These are phyloP conservation scores for Kluyveromyces nonfermentans DNA, from an alignment of 805 yeast genomes.

Conservation along the genomic window DNA sequence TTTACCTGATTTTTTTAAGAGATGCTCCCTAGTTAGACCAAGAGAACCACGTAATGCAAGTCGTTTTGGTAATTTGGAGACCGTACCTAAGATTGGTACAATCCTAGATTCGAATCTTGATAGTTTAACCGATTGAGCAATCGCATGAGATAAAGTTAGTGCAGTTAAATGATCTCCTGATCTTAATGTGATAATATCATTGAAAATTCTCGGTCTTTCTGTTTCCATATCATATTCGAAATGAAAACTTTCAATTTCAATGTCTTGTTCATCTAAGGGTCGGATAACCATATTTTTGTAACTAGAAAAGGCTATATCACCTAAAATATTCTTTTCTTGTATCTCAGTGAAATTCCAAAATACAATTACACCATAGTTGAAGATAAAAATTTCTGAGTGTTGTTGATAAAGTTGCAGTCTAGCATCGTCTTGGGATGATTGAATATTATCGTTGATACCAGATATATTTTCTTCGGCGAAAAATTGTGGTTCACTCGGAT, in stretches of 20 bases:
- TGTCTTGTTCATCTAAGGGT: constrained; percentile 78
- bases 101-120: constrained; percentile 87
- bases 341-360: constrained; percentile 93
- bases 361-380: constrained; percentile 92
- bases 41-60: constrained; percentile 83
- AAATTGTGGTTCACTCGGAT: constrained; percentile 89
- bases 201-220: constrained; percentile 68
- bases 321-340: constrained; percentile 88
- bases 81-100: constrained; percentile 72
- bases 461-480: constrained; percentile 43
- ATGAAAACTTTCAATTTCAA: constrained; percentile 73
- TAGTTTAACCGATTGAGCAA: constrained; percentile 90
- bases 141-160: constrained; percentile 88
- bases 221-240: constrained; percentile 45
- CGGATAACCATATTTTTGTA: constrained; percentile 48
- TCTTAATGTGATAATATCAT: constrained; percentile 86
- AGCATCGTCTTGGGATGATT: constrained; percentile 15
- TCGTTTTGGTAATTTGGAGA: constrained; percentile 81
- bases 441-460: constrained; percentile 11
- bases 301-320: constrained; percentile 63
- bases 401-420: constrained; percentile 13
- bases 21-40: constrained; percentile 76
- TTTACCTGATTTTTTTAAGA: constrained; percentile 81
- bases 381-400: constrained; percentile 82
- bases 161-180: constrained; percentile 90